Conservation (phyloP, 2,329 filamentous ascomycete genomes). For the Phialocephala sp. region DNA sequence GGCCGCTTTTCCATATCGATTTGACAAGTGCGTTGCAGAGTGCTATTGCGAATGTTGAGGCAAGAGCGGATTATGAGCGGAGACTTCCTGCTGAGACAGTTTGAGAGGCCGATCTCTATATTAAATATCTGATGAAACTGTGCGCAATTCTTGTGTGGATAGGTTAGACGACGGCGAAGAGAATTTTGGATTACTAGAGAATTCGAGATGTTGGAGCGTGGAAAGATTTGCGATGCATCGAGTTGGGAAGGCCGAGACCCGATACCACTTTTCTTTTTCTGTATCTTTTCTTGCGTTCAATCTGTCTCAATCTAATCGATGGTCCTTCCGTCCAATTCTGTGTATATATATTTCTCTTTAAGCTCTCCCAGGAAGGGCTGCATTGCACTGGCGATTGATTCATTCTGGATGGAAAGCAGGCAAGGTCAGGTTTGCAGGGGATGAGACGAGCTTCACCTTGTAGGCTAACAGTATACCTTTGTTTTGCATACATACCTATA, state of each 20-base stretch:
- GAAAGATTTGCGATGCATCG: not conserved
- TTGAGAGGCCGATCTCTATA: not conserved
- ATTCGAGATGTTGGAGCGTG: not conserved
- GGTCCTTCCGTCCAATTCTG: not conserved
- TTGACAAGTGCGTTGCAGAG: constrained; percentile 87
- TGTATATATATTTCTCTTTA: not conserved
- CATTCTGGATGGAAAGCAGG: too few relatives aligned
- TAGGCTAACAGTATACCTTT: too few relatives aligned
- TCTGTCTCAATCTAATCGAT: not conserved
- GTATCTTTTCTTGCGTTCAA: not conserved
- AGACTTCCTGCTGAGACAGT: not conserved
- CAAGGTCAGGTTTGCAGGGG: too few relatives aligned
- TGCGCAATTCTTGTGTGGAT: not conserved
- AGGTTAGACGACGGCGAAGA: too few relatives aligned
- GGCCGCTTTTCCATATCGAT: constrained; percentile 93
- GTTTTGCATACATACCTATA: too few relatives aligned
- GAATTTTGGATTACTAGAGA: too few relatives aligned
- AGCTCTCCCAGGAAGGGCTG: not conserved
- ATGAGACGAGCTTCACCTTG: too few relatives aligned
- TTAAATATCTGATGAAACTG: not conserved
- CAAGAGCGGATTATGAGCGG: constrained; percentile 47
- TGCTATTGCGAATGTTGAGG: constrained; percentile 80
- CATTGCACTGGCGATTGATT: not conserved
- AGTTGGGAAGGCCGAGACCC: not conserved
- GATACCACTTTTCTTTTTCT: constrained; percentile 1